Percentiles rank a stretch among this genome's conserved stretches.
phyloP scores from a whole-genome alignment of 73 alveolate species.

The Effrenium voratum region DNA sequence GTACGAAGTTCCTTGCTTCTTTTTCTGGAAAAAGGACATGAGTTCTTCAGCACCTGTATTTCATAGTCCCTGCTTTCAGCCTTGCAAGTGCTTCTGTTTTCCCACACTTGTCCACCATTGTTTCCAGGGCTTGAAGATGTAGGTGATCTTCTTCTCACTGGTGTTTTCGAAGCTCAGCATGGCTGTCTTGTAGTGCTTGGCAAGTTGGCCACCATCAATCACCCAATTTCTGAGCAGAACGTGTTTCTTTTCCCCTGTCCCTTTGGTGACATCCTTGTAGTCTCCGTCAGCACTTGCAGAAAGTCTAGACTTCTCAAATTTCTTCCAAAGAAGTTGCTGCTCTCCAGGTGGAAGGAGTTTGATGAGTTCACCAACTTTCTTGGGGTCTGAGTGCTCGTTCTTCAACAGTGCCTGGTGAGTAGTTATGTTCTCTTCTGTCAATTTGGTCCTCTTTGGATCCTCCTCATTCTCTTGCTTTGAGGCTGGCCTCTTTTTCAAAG shows the following conservation, averaged over 20 bases:
- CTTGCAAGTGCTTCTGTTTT: slow-evolving; percentile 6
- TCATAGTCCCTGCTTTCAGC: slow-evolving; percentile 37
- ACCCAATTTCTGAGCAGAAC: neutral
- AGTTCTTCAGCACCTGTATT: neutral
- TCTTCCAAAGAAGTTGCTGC: slow-evolving; percentile 30
- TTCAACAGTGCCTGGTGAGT: too few relatives aligned
- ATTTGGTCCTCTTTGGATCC: too few relatives aligned
- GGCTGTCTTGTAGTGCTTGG: slow-evolving; percentile 20
- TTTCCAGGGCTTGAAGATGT: slow-evolving; percentile 30
- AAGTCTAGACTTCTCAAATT: slow-evolving; percentile 5
- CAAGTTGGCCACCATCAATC: neutral
- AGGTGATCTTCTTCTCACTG: neutral
- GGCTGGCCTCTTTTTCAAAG: too few relatives aligned
- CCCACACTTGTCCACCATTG: slow-evolving; percentile 39
- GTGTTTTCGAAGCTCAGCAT: neutral
- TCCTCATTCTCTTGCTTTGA: too few relatives aligned
- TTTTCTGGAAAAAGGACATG: neutral
- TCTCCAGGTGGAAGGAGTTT: neutral
- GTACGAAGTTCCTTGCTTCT: neutral
- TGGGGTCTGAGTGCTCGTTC: too few relatives aligned
- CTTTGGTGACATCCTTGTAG: slow-evolving; percentile 21
- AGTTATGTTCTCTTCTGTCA: too few relatives aligned
- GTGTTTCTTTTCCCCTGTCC: slow-evolving; percentile 8
- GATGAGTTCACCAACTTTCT: too few relatives aligned
- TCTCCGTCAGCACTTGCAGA: neutral